Percentiles rank a stretch among this genome's conserved stretches.
phyloP scores from a whole-genome alignment of 2,329 filamentous ascomycete genomes.

The Alternaria sp. region DNA sequence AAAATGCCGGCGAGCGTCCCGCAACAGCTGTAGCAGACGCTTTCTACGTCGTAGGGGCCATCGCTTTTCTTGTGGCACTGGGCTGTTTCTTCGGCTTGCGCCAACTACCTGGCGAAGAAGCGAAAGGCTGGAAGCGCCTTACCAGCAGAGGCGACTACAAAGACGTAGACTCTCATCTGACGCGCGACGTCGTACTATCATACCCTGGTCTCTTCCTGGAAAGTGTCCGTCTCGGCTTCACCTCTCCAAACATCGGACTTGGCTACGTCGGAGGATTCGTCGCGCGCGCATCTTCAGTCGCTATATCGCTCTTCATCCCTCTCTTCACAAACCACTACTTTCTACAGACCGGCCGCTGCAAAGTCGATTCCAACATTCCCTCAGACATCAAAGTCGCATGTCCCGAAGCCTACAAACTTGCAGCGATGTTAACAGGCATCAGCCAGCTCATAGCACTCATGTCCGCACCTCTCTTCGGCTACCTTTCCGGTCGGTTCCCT shows the following conservation, averaged over 20 bases:
- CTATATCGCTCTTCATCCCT: slow-evolving; percentile 93
- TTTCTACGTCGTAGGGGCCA: slow-evolving; percentile 82
- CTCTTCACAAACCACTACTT: slow-evolving; percentile 93
- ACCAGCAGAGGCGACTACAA: slow-evolving; percentile 36
- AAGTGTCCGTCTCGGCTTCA: slow-evolving; percentile 68
- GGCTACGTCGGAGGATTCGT: slow-evolving; percentile 96
- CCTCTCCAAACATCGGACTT: slow-evolving; percentile 78
- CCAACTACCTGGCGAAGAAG: slow-evolving; percentile 72
- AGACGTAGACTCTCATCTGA: slow-evolving; percentile 14
- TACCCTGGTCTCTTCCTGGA: slow-evolving; percentile 54
- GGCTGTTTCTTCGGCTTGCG: slow-evolving; percentile 81
- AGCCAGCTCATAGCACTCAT: slow-evolving; percentile 87
- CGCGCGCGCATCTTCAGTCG: slow-evolving; percentile 90
- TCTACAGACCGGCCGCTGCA: slow-evolving; percentile 79
- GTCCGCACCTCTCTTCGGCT: slow-evolving; percentile 86
- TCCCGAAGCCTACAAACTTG: slow-evolving; percentile 83
- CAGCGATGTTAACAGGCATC: slow-evolving; percentile 84
- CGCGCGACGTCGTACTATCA: slow-evolving; percentile 66
- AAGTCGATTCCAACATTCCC: slow-evolving; percentile 52
- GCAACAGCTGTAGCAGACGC: slow-evolving; percentile 78
- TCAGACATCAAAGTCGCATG: slow-evolving; percentile 83
- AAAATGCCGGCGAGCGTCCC: slow-evolving; percentile 73
- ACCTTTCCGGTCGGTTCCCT: slow-evolving; percentile 71
- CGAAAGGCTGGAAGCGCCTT: slow-evolving; percentile 69
- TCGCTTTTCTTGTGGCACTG: slow-evolving; percentile 74